Evolutionary conservation across 345 rosid genomes (phyloP).

Genomic region (Triadica sebifera): DNA sequence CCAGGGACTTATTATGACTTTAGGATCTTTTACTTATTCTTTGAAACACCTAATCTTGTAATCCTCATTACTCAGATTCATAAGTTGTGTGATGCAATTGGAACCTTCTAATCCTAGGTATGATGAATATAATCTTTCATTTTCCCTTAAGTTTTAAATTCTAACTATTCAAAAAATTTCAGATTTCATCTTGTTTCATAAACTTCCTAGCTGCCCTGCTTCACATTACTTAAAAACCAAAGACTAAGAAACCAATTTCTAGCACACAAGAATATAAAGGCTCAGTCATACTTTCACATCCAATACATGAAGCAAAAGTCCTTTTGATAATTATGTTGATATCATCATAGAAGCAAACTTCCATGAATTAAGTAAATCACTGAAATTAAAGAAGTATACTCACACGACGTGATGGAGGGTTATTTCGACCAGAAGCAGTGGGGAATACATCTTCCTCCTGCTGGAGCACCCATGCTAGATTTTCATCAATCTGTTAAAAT

Average conservation of each 20-base stretch:
- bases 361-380: not conserved
- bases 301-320: not conserved
- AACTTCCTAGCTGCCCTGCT: not conserved
- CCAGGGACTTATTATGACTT: not conserved
- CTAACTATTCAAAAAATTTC: not conserved
- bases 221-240: not conserved
- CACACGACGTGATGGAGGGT: constrained; percentile 37
- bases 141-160: not conserved
- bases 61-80: not conserved
- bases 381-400: constrained; percentile 22
- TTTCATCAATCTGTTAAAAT: constrained; percentile 56
- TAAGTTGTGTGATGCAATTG: not conserved
- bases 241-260: not conserved
- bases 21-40: not conserved
- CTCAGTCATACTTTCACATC: not conserved
- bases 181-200: not conserved
- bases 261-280: not conserved
- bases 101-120: not conserved
- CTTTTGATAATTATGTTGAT: not conserved
- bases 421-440: constrained; percentile 34
- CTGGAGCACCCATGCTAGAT: constrained; percentile 57
- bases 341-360: not conserved
- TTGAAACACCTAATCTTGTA: not conserved
- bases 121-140: not conserved
- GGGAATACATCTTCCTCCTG: constrained; percentile 51